phyloP scores from a whole-genome alignment of 371 early-diverging fungal species.

The Mortierella sp. region DNA sequence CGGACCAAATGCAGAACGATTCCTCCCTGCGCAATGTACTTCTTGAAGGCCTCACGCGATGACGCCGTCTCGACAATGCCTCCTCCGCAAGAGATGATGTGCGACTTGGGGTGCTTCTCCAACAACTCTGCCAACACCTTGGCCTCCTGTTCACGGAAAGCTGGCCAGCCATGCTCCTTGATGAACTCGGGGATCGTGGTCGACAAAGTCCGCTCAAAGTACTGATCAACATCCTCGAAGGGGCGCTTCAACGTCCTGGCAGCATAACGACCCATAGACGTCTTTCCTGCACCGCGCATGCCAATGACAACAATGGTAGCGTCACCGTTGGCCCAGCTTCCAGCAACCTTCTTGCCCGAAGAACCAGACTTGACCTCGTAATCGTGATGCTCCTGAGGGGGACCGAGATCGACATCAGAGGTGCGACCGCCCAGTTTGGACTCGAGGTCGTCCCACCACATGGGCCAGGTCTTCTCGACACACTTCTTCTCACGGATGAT shows the following conservation, averaged over 20 bases:
- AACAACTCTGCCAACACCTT: conserved; percentile 71
- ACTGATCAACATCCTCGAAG: conserved; percentile 92
- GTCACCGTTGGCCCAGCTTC: conserved; percentile 34
- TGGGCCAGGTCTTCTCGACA: conserved; percentile 98
- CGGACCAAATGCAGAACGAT: conserved; percentile 87
- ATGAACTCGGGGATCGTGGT: conserved; percentile 86
- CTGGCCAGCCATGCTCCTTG: conserved; percentile 86
- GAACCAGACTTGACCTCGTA: conserved; percentile 43
- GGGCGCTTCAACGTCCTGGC: conserved; percentile 75
- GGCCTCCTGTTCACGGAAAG: conserved; percentile 89
- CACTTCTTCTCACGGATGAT: conserved; percentile 94
- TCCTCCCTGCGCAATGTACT: conserved; percentile 63
- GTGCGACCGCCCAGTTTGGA: conserved; percentile 79
- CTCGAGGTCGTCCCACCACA: conserved; percentile 96
- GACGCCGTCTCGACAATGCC: conserved; percentile 91
- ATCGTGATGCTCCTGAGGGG: conserved; percentile 58
- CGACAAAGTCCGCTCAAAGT: conserved; percentile 78
- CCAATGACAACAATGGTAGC: conserved; percentile 91
- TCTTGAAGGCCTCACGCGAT: conserved; percentile 72
- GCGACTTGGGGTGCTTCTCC: conserved; percentile 61
- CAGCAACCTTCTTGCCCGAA: conserved; percentile 7
- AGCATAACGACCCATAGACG: conserved; percentile 85
- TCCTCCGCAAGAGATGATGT: conserved; percentile 95
- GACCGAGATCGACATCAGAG: conserved; percentile 80
- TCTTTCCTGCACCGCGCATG: conserved; percentile 98